Evolutionary conservation across 2,329 filamentous ascomycete genomes (phyloP), one percentile per base, ranked within the genome.

Genomic region (Pyrenophora seminiperda): DNA sequence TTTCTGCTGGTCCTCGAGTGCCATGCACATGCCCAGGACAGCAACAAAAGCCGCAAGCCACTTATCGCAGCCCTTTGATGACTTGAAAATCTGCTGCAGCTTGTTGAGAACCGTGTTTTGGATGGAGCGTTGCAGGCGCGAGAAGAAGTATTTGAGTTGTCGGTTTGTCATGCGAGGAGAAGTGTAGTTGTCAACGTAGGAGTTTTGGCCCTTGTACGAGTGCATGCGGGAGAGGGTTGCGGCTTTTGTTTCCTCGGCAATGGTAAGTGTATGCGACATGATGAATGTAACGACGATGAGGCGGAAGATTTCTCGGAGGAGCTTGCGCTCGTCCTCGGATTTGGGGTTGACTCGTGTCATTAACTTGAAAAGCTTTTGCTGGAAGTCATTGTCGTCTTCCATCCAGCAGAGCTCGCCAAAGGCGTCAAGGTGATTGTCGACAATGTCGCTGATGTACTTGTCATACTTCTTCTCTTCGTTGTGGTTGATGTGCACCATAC

Each of bases 61-160:
- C 20, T 75, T 76, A 32, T 71, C 67, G 47, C 73, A 73, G 43
- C 76, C 77, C 31, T 73, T 74, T 33, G 65, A 72, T 5, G 70
- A 72, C 53, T 76, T 76, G 41, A 79, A 73, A 17, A 77, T 75
- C 20, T 77, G 72, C 53, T 80, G 77, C 13, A 78, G 68, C 53
- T 75, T 76, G 51, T 77, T 77, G 41, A 80, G 69, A 7, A 79
- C 70, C 6, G 70, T 67, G 15, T 68, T 62, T 58, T 77, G 75
- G 40, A 76, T 75, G 13, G 67, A 59, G 22, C 70, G 68, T 44
- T 78, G 77, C 13, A 79, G 65, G 17, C 72, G 60, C 11, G 66
- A 65, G 66, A 79, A 79, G 67, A 79, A 77, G 68, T 77, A 78
- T 54, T 80, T 80, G 13, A 80, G 69, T 53, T 80, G 78, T 11